Evolutionary conservation across 2,329 filamentous ascomycete species (phyloP).

Genomic region (Didymella glomerata): DNA sequence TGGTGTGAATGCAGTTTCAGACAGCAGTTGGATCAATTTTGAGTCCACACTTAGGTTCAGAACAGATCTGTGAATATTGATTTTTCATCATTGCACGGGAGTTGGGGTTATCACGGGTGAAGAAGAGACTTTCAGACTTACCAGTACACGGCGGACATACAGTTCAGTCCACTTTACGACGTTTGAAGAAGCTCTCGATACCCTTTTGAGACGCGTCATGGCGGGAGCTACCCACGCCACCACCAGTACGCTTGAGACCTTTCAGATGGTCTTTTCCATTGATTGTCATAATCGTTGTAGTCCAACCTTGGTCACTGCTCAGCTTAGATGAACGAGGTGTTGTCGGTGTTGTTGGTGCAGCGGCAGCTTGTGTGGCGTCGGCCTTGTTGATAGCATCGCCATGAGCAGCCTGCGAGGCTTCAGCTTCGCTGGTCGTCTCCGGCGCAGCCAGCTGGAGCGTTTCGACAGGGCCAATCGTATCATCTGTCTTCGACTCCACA

Average conservation of each 20-base stretch:
- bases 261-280: conserved; percentile 77
- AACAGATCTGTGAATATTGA: conserved; percentile 83
- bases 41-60: conserved; percentile 75
- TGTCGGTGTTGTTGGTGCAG: neutral
- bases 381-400: neutral
- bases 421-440: neutral
- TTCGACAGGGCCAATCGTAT: neutral
- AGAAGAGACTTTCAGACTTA: conserved; percentile 30
- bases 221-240: conserved; percentile 80
- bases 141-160: conserved; percentile 9
- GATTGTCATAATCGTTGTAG: conserved; percentile 65
- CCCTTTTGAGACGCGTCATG: conserved; percentile 80
- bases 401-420: neutral
- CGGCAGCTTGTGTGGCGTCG: neutral
- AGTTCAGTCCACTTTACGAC: conserved; percentile 55
- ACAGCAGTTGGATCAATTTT: conserved; percentile 82
- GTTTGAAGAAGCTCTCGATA: conserved; percentile 80
- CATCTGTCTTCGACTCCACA: neutral
- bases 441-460: neutral
- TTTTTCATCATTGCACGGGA: conserved; percentile 61
- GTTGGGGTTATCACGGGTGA: conserved; percentile 14
- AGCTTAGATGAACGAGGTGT: neutral
- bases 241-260: conserved; percentile 78
- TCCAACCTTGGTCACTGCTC: conserved; percentile 51
- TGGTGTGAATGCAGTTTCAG: conserved; percentile 60